Evolutionary conservation across 2,329 filamentous ascomycete species (phyloP).

Genomic region (Metarhizium sp.): DNA sequence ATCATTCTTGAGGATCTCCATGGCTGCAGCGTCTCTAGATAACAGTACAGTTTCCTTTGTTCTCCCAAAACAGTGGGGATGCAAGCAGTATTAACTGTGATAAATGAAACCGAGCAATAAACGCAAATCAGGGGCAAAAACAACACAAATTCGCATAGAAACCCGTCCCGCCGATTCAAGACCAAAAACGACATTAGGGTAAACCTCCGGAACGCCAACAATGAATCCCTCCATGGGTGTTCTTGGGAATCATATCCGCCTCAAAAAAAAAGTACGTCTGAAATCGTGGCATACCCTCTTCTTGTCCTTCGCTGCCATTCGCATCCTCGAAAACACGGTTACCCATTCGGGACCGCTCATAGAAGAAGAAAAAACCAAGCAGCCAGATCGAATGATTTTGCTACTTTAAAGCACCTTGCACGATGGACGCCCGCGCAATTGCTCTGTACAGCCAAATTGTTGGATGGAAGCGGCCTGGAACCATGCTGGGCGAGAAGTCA

Average conservation of each 20-base stretch:
- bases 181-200: neutral
- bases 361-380: neutral
- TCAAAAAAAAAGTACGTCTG: neutral
- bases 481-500: neutral
- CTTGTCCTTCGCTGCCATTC: neutral
- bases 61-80: neutral
- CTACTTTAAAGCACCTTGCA: neutral
- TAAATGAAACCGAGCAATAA: neutral
- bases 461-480: neutral
- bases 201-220: conserved; percentile 4
- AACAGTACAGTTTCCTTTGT: neutral
- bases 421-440: neutral
- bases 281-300: neutral
- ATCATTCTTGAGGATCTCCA: neutral
- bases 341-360: neutral
- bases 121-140: neutral
- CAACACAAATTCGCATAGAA: neutral
- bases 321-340: neutral
- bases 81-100: neutral
- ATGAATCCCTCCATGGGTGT: conserved; percentile 1
- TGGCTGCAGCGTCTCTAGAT: neutral
- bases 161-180: neutral
- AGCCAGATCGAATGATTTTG: neutral
- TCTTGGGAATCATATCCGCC: neutral
- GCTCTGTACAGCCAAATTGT: neutral